Conservation (phyloP, 139 green algal species). For the Chlorella sorokiniana region DNA sequence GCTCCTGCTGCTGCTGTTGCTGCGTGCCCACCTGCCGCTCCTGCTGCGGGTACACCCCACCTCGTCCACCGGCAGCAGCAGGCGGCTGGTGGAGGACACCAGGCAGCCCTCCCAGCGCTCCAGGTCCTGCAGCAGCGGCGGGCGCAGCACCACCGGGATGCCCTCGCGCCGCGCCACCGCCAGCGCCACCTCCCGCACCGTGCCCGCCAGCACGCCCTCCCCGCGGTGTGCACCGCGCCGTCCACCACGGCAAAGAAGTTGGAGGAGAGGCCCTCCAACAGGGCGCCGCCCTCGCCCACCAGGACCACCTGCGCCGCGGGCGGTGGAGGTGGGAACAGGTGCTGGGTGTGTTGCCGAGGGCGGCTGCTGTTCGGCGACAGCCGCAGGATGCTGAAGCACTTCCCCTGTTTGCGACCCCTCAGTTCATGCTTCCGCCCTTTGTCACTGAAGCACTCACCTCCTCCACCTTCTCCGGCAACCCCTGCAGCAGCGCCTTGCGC, state of each 20-base stretch:
- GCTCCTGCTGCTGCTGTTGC: not conserved
- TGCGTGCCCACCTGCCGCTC: not conserved
- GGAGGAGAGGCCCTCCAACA: conserved; percentile 58
- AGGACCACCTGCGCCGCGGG: conserved; percentile 28
- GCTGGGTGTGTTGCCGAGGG: no score
- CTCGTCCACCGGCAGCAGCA: conserved; percentile 63
- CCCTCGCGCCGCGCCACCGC: conserved; percentile 45
- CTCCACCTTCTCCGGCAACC: conserved; percentile 39
- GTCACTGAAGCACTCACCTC: conserved; percentile 27
- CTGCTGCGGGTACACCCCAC: not conserved
- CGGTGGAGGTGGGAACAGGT: not conserved
- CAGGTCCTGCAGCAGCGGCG: conserved; percentile 49
- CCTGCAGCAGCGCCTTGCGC: conserved; percentile 44
- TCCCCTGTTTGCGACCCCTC: no score
- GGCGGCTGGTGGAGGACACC: conserved; percentile 63
- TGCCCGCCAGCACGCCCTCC: conserved; percentile 57
- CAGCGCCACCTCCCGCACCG: conserved; percentile 59
- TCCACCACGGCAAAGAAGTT: conserved; percentile 69
- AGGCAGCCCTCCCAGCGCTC: conserved; percentile 66
- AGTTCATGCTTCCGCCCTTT: no score
- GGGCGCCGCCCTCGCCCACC: conserved; percentile 22
- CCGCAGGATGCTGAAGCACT: no score
- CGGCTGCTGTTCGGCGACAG: no score
- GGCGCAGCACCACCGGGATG: conserved; percentile 43
- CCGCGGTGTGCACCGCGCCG: conserved; percentile 56